These are phyloP conservation scores for Teratosphaeria nubilosa DNA, from an alignment of 2,329 filamentous ascomycete genomes.

Conservation along the genomic window DNA sequence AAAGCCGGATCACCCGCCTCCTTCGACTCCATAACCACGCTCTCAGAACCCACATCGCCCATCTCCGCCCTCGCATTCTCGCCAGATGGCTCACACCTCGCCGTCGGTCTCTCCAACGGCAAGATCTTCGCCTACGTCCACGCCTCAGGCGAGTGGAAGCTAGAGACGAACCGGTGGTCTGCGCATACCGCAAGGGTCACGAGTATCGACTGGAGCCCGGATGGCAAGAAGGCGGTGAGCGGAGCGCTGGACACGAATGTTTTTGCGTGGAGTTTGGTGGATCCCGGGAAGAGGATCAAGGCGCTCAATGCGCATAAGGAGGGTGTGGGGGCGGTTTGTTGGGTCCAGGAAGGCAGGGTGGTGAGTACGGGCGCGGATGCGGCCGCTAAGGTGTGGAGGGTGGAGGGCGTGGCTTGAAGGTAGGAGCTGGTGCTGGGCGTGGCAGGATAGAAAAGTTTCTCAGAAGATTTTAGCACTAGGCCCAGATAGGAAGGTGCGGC, in stretches of 20 bases:
- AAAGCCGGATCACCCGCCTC: conserved; percentile 44
- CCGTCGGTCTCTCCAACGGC: conserved; percentile 71
- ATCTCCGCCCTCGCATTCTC: conserved; percentile 82
- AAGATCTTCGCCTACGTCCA: conserved; percentile 74
- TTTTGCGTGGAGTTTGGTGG: conserved; percentile 77
- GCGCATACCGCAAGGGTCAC: conserved; percentile 61
- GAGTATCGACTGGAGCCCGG: conserved; percentile 64
- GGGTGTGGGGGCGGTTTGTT: conserved; percentile 78
- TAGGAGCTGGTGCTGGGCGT: background rate
- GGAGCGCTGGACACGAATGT: conserved; percentile 86
- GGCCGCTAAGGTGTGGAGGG: conserved; percentile 78
- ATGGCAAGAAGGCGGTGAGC: conserved; percentile 68
- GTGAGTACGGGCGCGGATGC: conserved; percentile 79
- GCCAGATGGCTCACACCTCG: conserved; percentile 62
- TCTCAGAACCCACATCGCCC: conserved; percentile 59
- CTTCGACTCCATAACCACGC: conserved; percentile 41
- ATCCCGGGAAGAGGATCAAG: conserved; percentile 77
- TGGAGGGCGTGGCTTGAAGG: conserved; percentile 34
- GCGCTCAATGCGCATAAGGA: conserved; percentile 88
- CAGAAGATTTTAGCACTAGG: background rate
- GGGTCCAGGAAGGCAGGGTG: conserved; percentile 59
- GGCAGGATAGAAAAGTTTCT: background rate
- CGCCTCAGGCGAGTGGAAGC: conserved; percentile 39
- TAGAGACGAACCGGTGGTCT: conserved; percentile 72
- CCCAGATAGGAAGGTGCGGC: background rate